Percentiles rank a stretch among this genome's conserved stretches.
These are phyloP conservation scores for Colletotrichum sp. DNA, from an alignment of 2,329 filamentous ascomycete genomes.

Conservation along the genomic window DNA sequence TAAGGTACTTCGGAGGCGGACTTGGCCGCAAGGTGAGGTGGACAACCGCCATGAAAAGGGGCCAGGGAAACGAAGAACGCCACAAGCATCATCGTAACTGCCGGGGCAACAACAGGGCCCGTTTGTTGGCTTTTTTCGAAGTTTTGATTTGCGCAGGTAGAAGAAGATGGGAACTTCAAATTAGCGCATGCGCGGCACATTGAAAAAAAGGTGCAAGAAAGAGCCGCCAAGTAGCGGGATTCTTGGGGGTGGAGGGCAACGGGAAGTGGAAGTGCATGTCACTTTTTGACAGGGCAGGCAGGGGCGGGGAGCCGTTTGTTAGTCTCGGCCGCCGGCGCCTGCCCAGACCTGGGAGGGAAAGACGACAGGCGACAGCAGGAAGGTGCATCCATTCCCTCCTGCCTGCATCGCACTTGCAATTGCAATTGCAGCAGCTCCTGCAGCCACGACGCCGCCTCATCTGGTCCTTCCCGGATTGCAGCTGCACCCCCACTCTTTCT, in stretches of 20 bases:
- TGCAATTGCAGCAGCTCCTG: background rate
- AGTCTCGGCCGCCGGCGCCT: background rate
- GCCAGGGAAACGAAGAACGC: background rate
- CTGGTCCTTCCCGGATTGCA: background rate
- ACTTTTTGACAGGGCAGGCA: background rate
- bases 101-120: background rate
- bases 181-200: background rate
- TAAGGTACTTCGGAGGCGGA: no score
- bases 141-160: background rate
- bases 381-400: background rate
- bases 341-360: background rate
- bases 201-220: background rate
- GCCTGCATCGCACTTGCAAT: background rate
- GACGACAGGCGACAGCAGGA: background rate
- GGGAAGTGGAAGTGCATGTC: background rate
- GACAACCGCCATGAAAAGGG: background rate
- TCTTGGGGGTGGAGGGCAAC: background rate
- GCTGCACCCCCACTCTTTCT: background rate
- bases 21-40: background rate
- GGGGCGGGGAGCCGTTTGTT: background rate
- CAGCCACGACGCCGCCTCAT: background rate
- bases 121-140: background rate
- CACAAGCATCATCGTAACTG: background rate
- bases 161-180: background rate
- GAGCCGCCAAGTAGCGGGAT: conserved; percentile 3